Base-by-base conservation (phyloP, 805 yeast species). In the Yarrowia alimentaria region DNA sequence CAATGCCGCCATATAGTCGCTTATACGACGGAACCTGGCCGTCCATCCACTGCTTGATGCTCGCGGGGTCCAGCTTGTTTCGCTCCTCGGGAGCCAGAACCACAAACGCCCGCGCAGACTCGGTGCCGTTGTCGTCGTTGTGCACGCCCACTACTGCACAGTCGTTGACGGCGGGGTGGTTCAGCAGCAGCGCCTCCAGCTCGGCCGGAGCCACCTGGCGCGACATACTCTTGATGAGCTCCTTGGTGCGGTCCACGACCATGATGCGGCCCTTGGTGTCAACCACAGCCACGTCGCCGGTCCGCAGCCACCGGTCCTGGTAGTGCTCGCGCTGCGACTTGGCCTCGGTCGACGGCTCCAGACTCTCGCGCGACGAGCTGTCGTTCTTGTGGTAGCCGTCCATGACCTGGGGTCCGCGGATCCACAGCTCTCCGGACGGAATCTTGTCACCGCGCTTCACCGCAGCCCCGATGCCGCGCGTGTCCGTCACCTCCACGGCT, bases 151-250 rank as follows among this genome's bases (percentile, higher is more conserved):
- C 86, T 49, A 89, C 96, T 5, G 96, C 96, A 59, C 86, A 75
- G 68, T 90, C 97, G 32, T 82, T 78, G 40, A 90, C 96, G 50
- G 75, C 71, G n/a, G 76, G 75, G 68, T 86, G 87, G 58, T 80
- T 83, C 53, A 80, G 74, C 59, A 88, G 71, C 14, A 91, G 83
- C 24, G 91, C 83, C 68, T 90, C 97, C 56, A 90, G 85, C 71
- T 90, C 97, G 11, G 96, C 91, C 26, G 97, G 91, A 8, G 96
- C 90, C 56, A 90, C 79, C 72, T 96, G 83, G 69, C 89, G 96
- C 56, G 68, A 68, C 16, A 68, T 68, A 12, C 63, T 57, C 51
- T 65, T 65, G 55, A 65, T 65, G 30, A 65, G 64, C 45, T 65
- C 68, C 69, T 65, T 65, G 37, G 64, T 60, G 17, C 68, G 58